These are phyloP conservation scores for Anisogramma anomala DNA, from an alignment of 2,329 filamentous ascomycete genomes.

Conservation along the genomic window DNA sequence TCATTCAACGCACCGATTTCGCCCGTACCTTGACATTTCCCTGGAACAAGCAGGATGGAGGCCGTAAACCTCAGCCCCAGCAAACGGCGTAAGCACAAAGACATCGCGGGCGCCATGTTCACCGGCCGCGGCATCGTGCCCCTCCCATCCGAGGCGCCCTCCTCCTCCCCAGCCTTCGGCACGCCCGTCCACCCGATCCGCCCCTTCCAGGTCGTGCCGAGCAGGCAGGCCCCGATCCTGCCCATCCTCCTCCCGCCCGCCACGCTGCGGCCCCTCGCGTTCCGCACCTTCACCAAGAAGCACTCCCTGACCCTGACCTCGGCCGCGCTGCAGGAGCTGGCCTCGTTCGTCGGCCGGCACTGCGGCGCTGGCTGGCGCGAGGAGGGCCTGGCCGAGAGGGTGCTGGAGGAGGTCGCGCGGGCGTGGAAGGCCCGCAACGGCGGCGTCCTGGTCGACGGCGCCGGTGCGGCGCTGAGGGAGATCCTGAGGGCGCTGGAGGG, in stretches of 20 bases:
- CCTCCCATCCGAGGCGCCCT: conserved; percentile 55
- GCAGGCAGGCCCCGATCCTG: conserved; percentile 52
- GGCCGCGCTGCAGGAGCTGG: conserved; percentile 71
- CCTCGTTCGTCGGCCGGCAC: conserved; percentile 81
- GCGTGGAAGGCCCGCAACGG: conserved; percentile 85
- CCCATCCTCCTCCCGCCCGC: conserved; percentile 82
- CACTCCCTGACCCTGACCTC: conserved; percentile 89
- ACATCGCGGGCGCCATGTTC: conserved; percentile 14
- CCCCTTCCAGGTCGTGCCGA: conserved; percentile 42
- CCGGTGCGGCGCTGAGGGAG: conserved; percentile 60
- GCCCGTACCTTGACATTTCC: no score
- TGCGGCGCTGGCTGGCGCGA: conserved; percentile 96
- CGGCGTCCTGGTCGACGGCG: conserved; percentile 82
- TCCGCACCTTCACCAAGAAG: conserved; percentile 94
- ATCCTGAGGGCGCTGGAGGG: conserved; percentile 78
- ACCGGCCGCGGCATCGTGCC: conserved; percentile 13
- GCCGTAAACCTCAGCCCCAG: conserved; percentile 12
- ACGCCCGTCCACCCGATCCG: conserved; percentile 73
- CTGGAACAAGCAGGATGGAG: conserved; percentile 14
- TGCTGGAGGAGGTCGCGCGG: conserved; percentile 82
- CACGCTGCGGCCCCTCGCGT: conserved; percentile 79
- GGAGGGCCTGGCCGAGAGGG: conserved; percentile 82
- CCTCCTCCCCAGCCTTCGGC: conserved; percentile 81
- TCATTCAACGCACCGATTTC: no score
- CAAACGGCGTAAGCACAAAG: conserved; percentile 19